phyloP scores from a whole-genome alignment of 1,139 yeast species.

The Wickerhamiella pararugosa region DNA sequence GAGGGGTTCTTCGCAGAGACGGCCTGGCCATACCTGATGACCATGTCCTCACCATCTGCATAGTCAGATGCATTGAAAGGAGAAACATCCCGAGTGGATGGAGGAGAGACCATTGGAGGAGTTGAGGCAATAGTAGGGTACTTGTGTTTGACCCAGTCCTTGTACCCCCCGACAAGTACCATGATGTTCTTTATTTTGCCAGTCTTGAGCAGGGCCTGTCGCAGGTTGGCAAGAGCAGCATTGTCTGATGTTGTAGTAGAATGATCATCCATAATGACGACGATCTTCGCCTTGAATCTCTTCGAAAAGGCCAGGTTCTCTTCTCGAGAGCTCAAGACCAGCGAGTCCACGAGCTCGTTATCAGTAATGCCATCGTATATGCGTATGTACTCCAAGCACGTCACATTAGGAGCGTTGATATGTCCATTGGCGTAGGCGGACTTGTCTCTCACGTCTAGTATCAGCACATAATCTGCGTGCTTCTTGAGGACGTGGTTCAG shows the following conservation, averaged over 20 bases:
- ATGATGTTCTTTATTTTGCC: constrained; percentile 32
- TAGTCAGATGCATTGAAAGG: too few relatives aligned
- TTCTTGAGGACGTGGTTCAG: constrained; percentile 2
- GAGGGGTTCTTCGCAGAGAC: not conserved
- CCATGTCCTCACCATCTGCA: too few relatives aligned
- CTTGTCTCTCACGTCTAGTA: constrained; percentile 54
- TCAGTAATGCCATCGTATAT: constrained; percentile 36
- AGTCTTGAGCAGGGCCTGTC: constrained; percentile 25
- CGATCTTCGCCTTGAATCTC: constrained; percentile 40
- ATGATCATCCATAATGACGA: constrained; percentile 44
- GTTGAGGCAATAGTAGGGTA: not conserved
- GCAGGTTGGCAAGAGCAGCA: constrained; percentile 22
- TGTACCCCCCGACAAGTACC: constrained; percentile 40
- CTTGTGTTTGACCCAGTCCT: constrained; percentile 28
- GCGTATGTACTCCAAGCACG: constrained; percentile 60
- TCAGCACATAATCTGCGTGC: constrained; percentile 22
- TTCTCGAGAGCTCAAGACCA: constrained; percentile 38
- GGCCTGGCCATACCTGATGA: too few relatives aligned
- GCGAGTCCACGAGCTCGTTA: constrained; percentile 41
- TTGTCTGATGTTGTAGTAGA: constrained; percentile 8
- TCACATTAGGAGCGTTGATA: constrained; percentile 37
- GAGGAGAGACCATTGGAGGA: not conserved
- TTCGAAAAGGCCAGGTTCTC: constrained; percentile 39
- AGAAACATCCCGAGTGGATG: too few relatives aligned
- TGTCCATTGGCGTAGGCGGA: constrained; percentile 45